phyloP scores from a whole-genome alignment of 169 alveolate genomes.

The Babesia bigemina region DNA sequence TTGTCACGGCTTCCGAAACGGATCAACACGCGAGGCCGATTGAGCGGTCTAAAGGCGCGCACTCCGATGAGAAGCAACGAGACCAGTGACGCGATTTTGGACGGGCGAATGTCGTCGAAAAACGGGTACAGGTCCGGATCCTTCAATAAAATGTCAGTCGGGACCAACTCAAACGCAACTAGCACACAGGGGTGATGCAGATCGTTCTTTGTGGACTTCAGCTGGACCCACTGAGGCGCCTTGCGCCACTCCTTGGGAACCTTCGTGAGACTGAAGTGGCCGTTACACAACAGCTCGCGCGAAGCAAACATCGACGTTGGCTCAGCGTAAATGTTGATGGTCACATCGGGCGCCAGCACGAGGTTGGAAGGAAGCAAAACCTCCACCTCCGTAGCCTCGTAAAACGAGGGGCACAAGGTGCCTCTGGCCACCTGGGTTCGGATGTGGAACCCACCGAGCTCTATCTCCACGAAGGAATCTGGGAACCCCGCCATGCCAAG shows the following conservation, averaged over 20 bases:
- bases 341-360: constrained; percentile 85
- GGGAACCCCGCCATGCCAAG: constrained; percentile 77
- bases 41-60: constrained; percentile 80
- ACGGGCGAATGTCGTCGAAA: constrained; percentile 87
- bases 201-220: constrained; percentile 79
- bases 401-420: constrained; percentile 84
- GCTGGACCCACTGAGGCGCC: constrained; percentile 86
- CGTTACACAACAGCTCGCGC: constrained; percentile 70
- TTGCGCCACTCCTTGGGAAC: constrained; percentile 88
- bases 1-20: constrained; percentile 79
- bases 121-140: constrained; percentile 76
- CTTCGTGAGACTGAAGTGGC: constrained; percentile 76
- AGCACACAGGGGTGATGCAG: constrained; percentile 81
- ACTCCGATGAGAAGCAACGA: constrained; percentile 84
- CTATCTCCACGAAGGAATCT: constrained; percentile 73
- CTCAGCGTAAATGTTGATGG: constrained; percentile 76
- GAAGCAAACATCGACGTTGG: constrained; percentile 67
- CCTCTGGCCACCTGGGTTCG: constrained; percentile 78
- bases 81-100: constrained; percentile 78
- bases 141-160: constrained; percentile 69
- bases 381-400: constrained; percentile 86
- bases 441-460: constrained; percentile 82
- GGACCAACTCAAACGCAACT: constrained; percentile 85
- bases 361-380: constrained; percentile 84
- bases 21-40: constrained; percentile 80